Evolutionary conservation across 2,329 filamentous ascomycete species (phyloP), one percentile per base, ranked within the genome.

Genomic region (Sporothrix humicola): DNA sequence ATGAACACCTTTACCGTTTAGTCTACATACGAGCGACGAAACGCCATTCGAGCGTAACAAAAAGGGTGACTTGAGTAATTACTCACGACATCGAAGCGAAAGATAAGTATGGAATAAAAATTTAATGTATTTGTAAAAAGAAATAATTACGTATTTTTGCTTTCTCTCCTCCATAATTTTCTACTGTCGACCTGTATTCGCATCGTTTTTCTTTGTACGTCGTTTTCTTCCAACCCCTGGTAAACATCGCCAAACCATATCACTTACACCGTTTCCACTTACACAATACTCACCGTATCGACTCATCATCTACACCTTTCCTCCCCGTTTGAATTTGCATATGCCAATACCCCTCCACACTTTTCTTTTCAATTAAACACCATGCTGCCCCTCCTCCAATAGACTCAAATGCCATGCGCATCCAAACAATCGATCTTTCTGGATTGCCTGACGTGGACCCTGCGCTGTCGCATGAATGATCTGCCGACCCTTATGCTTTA

Each of bases 401-500:
- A 31, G 31, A 31, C 31, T 13, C 15, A 13, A 46, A 26, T 26
- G 42, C 61, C 42, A 65, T 65, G 61, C 61, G 12, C 37, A 26
- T 6, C 42, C 61, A 48, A 12, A 65, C 61, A 48, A 48, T 26
- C 12, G n/a, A 26, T 48, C 4, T 48, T 48, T 26, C 20, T 26
- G 42, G 61, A 65, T 26, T 48, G 61, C 61, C 44, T 65, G 42
- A 48, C 42, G 42, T 26, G 42, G 42, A 23, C 61, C 10, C 61
- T 2, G 8, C n/a, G 12, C 13, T 46, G 37, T 65, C 42, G 61
- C 61, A 65, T 65, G 61, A 65, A 65, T 48, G 61, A 65, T 65
- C 61, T 65, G 9, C 61, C n/a, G 42, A 65, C 59, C 4, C 61
- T 65, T 26, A 65, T 65, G 61, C 61, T 20, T 48, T 13, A 48